Conservation (phyloP, 805 yeast genomes). For the Pichia paraexigua region DNA sequence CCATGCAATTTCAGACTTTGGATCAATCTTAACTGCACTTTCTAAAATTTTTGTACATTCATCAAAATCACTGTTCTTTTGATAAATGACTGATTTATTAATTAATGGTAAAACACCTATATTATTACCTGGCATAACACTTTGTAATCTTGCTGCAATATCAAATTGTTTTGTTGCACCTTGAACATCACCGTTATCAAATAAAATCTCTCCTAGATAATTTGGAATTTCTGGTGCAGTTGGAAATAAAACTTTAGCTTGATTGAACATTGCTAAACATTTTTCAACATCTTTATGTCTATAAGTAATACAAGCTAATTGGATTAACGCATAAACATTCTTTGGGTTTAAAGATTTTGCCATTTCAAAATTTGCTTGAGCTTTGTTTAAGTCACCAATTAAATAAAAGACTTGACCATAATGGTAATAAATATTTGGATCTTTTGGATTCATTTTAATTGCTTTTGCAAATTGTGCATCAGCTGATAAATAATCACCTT, state of each 20-base stretch:
- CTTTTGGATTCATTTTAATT: constrained; percentile 53
- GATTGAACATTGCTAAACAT: constrained; percentile 56
- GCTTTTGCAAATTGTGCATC: constrained; percentile 65
- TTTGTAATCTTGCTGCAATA: constrained; percentile 75
- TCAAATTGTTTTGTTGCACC: constrained; percentile 82
- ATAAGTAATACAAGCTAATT: constrained; percentile 86
- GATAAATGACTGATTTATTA: constrained; percentile 74
- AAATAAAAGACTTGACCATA: constrained; percentile 87
- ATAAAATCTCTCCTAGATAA: constrained; percentile 89
- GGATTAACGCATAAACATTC: constrained; percentile 81
- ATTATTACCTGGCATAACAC: constrained; percentile 54
- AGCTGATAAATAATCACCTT: constrained; percentile 54
- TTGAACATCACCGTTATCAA: constrained; percentile 65
- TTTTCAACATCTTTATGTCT: constrained; percentile 56
- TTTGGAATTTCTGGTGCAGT: constrained; percentile 87
- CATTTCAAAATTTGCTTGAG: constrained; percentile 65
- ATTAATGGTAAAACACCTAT: constrained; percentile 86
- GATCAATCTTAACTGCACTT: constrained; percentile 76
- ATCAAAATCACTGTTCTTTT: constrained; percentile 45
- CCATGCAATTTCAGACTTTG: constrained; percentile 82
- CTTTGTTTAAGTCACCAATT: constrained; percentile 63
- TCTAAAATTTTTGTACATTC: constrained; percentile 60
- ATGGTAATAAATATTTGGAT: constrained; percentile 86
- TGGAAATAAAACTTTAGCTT: constrained; percentile 69
- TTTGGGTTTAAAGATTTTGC: constrained; percentile 67